Evolutionary conservation across 108 stramenopile genomes (phyloP).

Genomic region (Aurantiochytrium sp.): DNA sequence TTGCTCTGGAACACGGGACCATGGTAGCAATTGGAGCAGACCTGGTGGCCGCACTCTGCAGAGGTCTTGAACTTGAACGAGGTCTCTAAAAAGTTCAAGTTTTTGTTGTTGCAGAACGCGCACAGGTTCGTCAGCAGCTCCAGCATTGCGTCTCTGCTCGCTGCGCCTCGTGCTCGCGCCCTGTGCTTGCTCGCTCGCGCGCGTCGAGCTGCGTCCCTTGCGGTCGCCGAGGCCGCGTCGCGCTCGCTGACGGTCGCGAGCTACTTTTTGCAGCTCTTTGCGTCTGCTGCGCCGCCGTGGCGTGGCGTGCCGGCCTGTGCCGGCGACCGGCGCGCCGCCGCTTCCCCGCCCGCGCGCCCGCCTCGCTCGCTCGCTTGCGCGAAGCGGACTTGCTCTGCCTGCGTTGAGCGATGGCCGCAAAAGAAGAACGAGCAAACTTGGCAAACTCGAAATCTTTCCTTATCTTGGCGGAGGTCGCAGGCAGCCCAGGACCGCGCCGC

Average conservation of each 20-base stretch:
- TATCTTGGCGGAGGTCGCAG: background rate
- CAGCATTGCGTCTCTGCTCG: background rate
- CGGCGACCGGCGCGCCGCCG: too few species aligned
- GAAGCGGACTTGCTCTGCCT: too few species aligned
- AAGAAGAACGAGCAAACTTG: too few species aligned
- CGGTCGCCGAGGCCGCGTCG: too few species aligned
- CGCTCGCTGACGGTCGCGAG: too few species aligned
- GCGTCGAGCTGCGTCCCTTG: background rate
- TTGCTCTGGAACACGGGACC: background rate
- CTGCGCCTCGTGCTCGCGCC: background rate
- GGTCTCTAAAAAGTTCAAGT: background rate
- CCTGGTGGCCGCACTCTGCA: background rate
- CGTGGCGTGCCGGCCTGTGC: too few species aligned
- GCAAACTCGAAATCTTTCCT: too few species aligned
- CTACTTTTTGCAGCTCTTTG: too few species aligned
- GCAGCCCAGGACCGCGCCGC: background rate
- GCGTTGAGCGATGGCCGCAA: too few species aligned
- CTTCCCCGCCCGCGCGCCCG: too few species aligned
- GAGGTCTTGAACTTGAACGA: slow-evolving; percentile 5
- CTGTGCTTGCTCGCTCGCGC: background rate
- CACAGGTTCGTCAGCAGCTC: background rate
- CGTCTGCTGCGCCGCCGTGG: too few species aligned
- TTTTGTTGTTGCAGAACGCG: background rate
- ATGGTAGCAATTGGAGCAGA: background rate
- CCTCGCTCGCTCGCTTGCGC: too few species aligned